Evolutionary conservation across 1,284 basidiomycete species (phyloP), one percentile per base, ranked within the genome.

Genomic region (Sporisorium graminicola): DNA sequence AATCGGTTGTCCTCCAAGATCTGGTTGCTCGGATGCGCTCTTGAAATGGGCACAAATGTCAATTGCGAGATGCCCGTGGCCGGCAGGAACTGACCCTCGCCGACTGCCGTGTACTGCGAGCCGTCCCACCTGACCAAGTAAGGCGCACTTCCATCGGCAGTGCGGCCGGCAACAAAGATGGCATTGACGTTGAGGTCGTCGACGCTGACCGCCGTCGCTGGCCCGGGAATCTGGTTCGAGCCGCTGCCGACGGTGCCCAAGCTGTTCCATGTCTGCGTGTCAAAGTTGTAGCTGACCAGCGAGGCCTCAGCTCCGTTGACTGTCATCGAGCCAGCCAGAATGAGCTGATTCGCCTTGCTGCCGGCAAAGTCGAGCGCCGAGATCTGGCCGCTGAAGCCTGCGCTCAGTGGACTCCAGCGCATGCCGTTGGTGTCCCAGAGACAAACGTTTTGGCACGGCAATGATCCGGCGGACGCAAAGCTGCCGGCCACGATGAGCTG

Each of bases 1-100:
- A 97, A 91, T 46, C 96, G 91, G 86, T 99, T 93, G 22, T 90
- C 86, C 85, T 97, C 90, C 68, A 98, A 90, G 29, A 94, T 87
- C 64, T 87, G 87, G 77, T 91, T 95, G 43, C 88, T 88, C 10
- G 87, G 76, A 83, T 96, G 93, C 18, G 89, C 90, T 72, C 91
- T 89, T 78, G 72, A 72, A 40, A 98, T 87, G 16, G 96, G 96
- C 24, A 98, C 94, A 89, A 98, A 94, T 2, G 91, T 89, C 56
- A 98, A 88, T 85, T 96, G 94, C 35, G 93, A 90, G 53, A 99
- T 89, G 58, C 90, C 89, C 13, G 91, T 91, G 89, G 57, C 89
- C 89, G 77, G 70, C 58, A 91, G 74, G 46, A 82, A 70, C 52
- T 82, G 70, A 24, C 58, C 62, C n/a, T 50, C 47, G 31, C 58